phyloP scores from a whole-genome alignment of 495 filamentous ascomycete species.

The Neurospora sp. region DNA sequence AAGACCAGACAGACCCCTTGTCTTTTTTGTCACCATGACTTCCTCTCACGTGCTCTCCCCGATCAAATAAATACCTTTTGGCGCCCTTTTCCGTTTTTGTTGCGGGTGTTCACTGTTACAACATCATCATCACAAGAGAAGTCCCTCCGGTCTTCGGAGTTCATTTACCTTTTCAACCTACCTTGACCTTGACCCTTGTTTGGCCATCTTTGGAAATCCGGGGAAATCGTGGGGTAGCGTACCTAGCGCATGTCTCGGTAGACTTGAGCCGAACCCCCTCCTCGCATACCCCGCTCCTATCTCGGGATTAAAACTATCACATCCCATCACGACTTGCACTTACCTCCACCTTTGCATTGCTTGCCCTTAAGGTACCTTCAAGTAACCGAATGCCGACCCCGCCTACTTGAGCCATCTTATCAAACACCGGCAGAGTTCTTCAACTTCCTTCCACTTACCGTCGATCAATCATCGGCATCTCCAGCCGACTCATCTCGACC shows the following conservation, averaged over 20 bases:
- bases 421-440: not conserved
- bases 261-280: not conserved
- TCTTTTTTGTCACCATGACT: not conserved
- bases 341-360: not conserved
- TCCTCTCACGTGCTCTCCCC: not conserved
- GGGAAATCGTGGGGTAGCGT: not conserved
- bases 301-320: not conserved
- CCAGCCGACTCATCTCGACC: not conserved
- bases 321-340: not conserved
- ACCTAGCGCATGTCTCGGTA: not conserved
- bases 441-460: not conserved
- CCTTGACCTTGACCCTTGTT: not conserved
- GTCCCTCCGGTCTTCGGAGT: not conserved
- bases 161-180: not conserved
- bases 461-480: not conserved
- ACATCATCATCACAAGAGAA: not conserved
- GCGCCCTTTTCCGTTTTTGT: not conserved
- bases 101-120: not conserved
- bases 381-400: not conserved
- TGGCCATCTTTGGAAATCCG: not conserved
- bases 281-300: not conserved
- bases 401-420: not conserved
- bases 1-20: not conserved
- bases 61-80: not conserved
- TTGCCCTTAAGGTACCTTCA: not conserved